Base-by-base conservation (phyloP, 2,329 filamentous ascomycete species). In the Paraphaeosphaeria sporulosa region DNA sequence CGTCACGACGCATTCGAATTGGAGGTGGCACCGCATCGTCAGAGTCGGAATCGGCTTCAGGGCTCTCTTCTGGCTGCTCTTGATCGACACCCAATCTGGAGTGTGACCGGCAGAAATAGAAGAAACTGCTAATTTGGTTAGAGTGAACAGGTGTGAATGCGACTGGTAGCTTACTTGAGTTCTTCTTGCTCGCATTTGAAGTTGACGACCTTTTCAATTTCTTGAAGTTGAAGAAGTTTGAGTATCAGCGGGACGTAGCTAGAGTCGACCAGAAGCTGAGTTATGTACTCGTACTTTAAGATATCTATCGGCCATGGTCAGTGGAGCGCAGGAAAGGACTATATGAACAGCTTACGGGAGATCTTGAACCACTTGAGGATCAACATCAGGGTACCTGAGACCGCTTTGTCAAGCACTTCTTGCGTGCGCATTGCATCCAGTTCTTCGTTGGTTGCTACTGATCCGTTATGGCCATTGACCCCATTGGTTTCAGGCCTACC, bases 321-420 rank as follows among this genome's bases (percentile, higher is more conserved):
- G 48, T 38, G 8, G 4, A 19, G 32, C 32, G 19, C 17, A 21
- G 9, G 13, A 23, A 38, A 25, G 7, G 15, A n/a, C 1, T 3
- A 21, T 1, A 9, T 7, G 49, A 38, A 10, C 19, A 36, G 23
- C 49, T 83, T 82, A 96, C 93, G 95, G 59, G 93, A 97, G 56
- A 96, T 83, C 76, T 97, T 96, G 70, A 98, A 90, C 95, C 95
- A 99, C 78, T 98, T 99, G 62, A 98, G 76, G 47, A 98, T 79
- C n/a, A 97, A 82, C 30, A 99, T 81, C 30, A 99, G 80, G 57
- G 93, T 90, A 0, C 91, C 94, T n/a, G 93, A 95, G 23, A 97
- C 90, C 0, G 94, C 94, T 78, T 98, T 98, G 27, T 90, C 88
- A 13, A 90, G 90, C 54, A 99, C 94, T 77, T 99, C 95, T 58